These are phyloP conservation scores for Rhizopogon vesiculosus DNA, from an alignment of 768 basidiomycete genomes.

Conservation along the genomic window DNA sequence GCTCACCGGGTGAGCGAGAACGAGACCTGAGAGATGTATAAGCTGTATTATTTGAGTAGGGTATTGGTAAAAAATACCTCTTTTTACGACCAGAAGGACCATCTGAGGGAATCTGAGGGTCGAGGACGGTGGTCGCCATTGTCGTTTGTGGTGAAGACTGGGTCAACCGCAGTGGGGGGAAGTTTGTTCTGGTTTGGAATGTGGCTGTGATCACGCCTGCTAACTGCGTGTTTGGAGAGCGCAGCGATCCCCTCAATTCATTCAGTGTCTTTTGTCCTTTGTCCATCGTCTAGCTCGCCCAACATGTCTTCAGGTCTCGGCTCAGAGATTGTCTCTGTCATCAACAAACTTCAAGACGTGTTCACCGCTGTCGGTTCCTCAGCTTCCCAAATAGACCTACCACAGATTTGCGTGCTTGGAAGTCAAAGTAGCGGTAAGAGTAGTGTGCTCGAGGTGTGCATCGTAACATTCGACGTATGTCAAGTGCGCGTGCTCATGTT, in stretches of 20 bases:
- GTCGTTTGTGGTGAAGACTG: slow-evolving; percentile 6
- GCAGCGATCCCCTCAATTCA: slow-evolving; percentile 8
- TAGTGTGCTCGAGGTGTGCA: slow-evolving; percentile 80
- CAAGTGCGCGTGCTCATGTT: slow-evolving; percentile 2
- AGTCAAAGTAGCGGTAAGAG: slow-evolving; percentile 94
- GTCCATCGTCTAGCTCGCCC: slow-evolving; percentile 6
- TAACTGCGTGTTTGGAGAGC: slow-evolving; percentile 17
- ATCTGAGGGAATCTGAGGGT: slow-evolving; percentile 26
- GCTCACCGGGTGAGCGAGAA: slow-evolving; percentile 36
- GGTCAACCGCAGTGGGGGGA: neutral
- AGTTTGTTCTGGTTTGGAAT: slow-evolving; percentile 5
- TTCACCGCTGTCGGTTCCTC: slow-evolving; percentile 80
- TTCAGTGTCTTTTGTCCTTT: neutral
- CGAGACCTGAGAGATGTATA: slow-evolving; percentile 35
- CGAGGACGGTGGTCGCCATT: slow-evolving; percentile 39
- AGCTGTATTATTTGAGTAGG: neutral
- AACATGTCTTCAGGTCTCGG: slow-evolving; percentile 61
- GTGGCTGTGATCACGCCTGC: slow-evolving; percentile 22
- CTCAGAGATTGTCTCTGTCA: slow-evolving; percentile 71
- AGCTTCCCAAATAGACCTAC: slow-evolving; percentile 78
- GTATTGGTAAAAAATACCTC: slow-evolving; percentile 20
- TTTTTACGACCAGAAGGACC: slow-evolving; percentile 42
- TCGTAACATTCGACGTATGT: neutral
- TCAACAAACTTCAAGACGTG: slow-evolving; percentile 91
- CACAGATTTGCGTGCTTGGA: slow-evolving; percentile 88